These are phyloP conservation scores for Plantago coronopus DNA, from an alignment of 305 asterid genomes.

Conservation along the genomic window DNA sequence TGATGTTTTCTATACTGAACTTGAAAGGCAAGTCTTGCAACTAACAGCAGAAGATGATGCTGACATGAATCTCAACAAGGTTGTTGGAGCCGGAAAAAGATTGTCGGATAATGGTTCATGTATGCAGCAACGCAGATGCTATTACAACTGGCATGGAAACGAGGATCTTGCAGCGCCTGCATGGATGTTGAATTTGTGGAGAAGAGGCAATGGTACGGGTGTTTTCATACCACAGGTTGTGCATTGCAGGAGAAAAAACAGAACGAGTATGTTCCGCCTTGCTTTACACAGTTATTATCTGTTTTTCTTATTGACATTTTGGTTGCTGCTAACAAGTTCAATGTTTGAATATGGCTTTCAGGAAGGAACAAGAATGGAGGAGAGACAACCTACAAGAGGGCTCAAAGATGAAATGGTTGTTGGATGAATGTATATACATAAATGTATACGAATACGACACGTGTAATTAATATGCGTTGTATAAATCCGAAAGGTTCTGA, in stretches of 20 bases:
- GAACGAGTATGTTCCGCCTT: conserved; percentile 41
- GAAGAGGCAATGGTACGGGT: conserved; percentile 64
- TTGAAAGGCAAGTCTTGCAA: conserved; percentile 32
- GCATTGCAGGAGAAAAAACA: conserved; percentile 36
- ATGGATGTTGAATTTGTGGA: conserved; percentile 52
- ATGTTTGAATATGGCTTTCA: conserved; percentile 23
- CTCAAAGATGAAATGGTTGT: conserved; percentile 13
- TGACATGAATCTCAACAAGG: conserved; percentile 18
- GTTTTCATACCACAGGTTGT: conserved; percentile 70
- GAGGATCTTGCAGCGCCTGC: conserved; percentile 35
- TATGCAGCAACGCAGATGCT: conserved; percentile 30
- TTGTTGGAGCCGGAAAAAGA: conserved; percentile 9
- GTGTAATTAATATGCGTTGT: too few species aligned
- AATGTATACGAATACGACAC: too few species aligned
- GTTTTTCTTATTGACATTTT: neutral
- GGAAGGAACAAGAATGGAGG: conserved; percentile 33
- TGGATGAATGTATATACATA: neutral
- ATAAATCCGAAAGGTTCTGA: too few species aligned
- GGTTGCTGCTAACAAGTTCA: conserved; percentile 4
- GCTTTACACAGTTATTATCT: neutral
- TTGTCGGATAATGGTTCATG: neutral
- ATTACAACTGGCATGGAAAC: conserved; percentile 47
- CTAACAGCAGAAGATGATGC: conserved; percentile 36
- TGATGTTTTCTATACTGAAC: conserved; percentile 39
- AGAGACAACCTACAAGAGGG: conserved; percentile 24